phyloP scores from a whole-genome alignment of 2,329 filamentous ascomycete genomes.

The Scedosporium boydii region DNA sequence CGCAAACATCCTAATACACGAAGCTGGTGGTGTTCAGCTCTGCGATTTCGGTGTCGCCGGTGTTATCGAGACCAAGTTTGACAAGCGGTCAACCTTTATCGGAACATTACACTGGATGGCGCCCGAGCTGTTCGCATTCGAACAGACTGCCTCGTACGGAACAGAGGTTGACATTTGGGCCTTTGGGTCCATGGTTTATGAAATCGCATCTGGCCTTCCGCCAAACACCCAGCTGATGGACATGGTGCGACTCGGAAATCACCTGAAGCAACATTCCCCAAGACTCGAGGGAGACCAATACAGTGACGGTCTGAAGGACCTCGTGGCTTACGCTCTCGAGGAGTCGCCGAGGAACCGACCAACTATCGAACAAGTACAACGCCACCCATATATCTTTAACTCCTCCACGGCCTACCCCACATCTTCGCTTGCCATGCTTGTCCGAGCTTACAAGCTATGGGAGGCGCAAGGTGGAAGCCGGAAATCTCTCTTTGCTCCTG shows the following conservation, averaged over 20 bases:
- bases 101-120: slow-evolving; percentile 64
- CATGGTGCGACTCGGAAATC: slow-evolving; percentile 40
- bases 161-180: slow-evolving; percentile 59
- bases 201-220: slow-evolving; percentile 56
- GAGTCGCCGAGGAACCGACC: slow-evolving; percentile 60
- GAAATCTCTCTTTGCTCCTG: slow-evolving; percentile 51
- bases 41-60: slow-evolving; percentile 62
- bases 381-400: slow-evolving; percentile 58
- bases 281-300: slow-evolving; percentile 63
- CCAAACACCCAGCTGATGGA: slow-evolving; percentile 38
- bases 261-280: slow-evolving; percentile 53
- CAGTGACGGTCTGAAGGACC: slow-evolving; percentile 56
- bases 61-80: slow-evolving; percentile 49
- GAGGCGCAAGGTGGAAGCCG: slow-evolving; percentile 64
- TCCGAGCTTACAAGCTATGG: slow-evolving; percentile 66
- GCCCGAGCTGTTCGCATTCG: slow-evolving; percentile 47
- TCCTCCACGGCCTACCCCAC: slow-evolving; percentile 56
- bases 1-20: slow-evolving; percentile 56
- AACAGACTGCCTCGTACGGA: slow-evolving; percentile 40
- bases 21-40: slow-evolving; percentile 53
- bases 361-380: slow-evolving; percentile 58
- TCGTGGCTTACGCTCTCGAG: slow-evolving; percentile 65
- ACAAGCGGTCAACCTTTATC: slow-evolving; percentile 57
- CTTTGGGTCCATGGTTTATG: slow-evolving; percentile 57
- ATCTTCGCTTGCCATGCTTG: slow-evolving; percentile 51